A percentile compares a stretch with the other conserved stretches of the same genome.
Conservation (phyloP, 1,284 basidiomycete species). For the Mycosarcoma maydis region DNA sequence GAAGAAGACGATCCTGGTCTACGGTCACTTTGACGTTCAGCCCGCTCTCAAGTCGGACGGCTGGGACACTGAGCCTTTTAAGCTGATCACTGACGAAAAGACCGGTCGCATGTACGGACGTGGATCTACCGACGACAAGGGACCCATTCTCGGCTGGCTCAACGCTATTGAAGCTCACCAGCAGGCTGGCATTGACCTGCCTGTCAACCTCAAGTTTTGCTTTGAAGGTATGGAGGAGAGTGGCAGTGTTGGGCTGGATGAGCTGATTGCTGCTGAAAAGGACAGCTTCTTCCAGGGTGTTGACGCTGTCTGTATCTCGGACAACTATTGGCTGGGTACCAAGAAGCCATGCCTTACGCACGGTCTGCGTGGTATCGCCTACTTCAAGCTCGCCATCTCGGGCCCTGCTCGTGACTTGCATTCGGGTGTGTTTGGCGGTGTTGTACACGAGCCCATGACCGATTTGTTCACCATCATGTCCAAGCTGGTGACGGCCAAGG, state of each 20-base stretch:
- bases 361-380: slow-evolving; percentile 79
- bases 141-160: slow-evolving; percentile 80
- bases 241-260: slow-evolving; percentile 91
- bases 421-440: slow-evolving; percentile 73
- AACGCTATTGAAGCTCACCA: slow-evolving; percentile 91
- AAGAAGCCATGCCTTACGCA: slow-evolving; percentile 68
- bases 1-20: slow-evolving; percentile 85
- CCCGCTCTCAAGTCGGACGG: slow-evolving; percentile 78
- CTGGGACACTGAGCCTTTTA: slow-evolving; percentile 84
- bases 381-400: slow-evolving; percentile 84
- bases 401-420: slow-evolving; percentile 92
- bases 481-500: slow-evolving; percentile 83
- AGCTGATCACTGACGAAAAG: slow-evolving; percentile 76
- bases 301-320: slow-evolving; percentile 90
- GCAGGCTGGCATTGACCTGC: slow-evolving; percentile 77
- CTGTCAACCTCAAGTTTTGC: slow-evolving; percentile 92
- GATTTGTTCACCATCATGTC: slow-evolving; percentile 72
- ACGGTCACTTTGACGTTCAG: slow-evolving; percentile 74
- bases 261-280: slow-evolving; percentile 83
- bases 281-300: slow-evolving; percentile 87
- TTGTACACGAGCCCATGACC: slow-evolving; percentile 73
- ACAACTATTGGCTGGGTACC: slow-evolving; percentile 68
- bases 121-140: slow-evolving; percentile 66
- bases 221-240: slow-evolving; percentile 98
- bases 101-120: slow-evolving; percentile 84